phyloP scores from a whole-genome alignment of 2,329 filamentous ascomycete genomes.

The Trichoderma koningiopsis region DNA sequence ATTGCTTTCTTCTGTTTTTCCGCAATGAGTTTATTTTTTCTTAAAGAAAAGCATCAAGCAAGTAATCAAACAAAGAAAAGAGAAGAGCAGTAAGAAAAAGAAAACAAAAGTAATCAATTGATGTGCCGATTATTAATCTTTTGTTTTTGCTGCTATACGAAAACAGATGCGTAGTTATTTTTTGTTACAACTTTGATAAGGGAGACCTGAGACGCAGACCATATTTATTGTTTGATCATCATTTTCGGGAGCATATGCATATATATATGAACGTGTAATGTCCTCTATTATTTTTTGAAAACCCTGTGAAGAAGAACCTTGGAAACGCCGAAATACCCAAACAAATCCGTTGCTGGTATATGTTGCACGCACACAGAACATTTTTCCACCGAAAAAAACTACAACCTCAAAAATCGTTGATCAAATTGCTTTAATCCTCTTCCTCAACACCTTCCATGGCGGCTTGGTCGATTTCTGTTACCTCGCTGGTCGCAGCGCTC shows the following conservation, averaged over 20 bases:
- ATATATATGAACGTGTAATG: constrained; percentile 26
- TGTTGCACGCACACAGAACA: constrained; percentile 38
- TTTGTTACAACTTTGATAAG: background rate
- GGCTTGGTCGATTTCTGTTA: constrained; percentile 55
- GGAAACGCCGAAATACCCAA: constrained; percentile 41
- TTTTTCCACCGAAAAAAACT: constrained; percentile 27
- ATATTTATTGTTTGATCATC: constrained; percentile 31
- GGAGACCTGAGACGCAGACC: constrained; percentile 6
- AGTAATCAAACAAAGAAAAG: background rate
- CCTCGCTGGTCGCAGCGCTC: constrained; percentile 59
- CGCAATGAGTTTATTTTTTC: background rate
- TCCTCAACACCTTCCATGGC: constrained; percentile 44
- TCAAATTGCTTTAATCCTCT: constrained; percentile 21
- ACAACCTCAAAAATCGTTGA: constrained; percentile 14
- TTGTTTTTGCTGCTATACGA: background rate
- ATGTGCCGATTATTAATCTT: constrained; percentile 1
- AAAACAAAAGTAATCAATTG: background rate
- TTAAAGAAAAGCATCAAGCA: constrained; percentile 30
- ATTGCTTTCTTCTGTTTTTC: constrained; percentile 4
- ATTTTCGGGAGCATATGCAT: constrained; percentile 33
- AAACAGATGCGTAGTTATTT: background rate
- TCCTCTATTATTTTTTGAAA: constrained; percentile 31
- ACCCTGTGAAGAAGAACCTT: constrained; percentile 35
- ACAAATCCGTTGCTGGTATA: constrained; percentile 39
- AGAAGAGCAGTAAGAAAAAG: background rate